Evolutionary conservation across 1,139 yeast genomes (phyloP), one percentile per base, ranked within the genome.

Genomic region (Yamadazyma songkhlaensis): DNA sequence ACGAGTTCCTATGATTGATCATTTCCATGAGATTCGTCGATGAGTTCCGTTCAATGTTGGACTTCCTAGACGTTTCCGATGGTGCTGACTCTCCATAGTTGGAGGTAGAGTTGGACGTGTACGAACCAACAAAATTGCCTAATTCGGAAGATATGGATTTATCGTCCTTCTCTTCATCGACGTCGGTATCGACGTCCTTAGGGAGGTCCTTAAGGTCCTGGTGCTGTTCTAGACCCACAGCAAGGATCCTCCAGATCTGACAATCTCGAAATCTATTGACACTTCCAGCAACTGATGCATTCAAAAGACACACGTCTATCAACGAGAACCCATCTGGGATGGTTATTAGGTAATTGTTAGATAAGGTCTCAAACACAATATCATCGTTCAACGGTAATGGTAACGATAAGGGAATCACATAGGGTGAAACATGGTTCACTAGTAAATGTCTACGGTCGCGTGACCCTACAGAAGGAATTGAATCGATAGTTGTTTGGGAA

Each of bases 181-280:
- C 36, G 3, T 32, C 41, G 27, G 26, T 22, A 12, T 40, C 32
- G 3, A 4, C 9, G 10, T 20, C 9, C 12, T 24, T 13, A 11
- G 11, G 9, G 9, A 14, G 9, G 2, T 9, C 21, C 7, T 11
- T 22, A 23, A 8, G 3, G 12, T 31, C 34, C 21, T 24, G 34
- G 28, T 77, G 78, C 52, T 79, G 76, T 10, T 66, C 64, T 2
- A 84, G 57, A 10, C 82, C 69, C 12, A 74, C 76, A 2, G 77
- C 77, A 3, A 85, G 59, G n/a, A 82, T 69, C 40, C 72, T 62
- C 95, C 95, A 85, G 0, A 81, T 71, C 53, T 83, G 89, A 36
- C 84, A 70, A 36, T 82, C 84, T 39, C 87, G 60, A 41, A 64
- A 67, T 38, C 71, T 60, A 10, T 72, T 71, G 1, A 72, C 82